These are phyloP conservation scores for Letharia columbiana DNA, from an alignment of 495 filamentous ascomycete species.

Conservation along the genomic window DNA sequence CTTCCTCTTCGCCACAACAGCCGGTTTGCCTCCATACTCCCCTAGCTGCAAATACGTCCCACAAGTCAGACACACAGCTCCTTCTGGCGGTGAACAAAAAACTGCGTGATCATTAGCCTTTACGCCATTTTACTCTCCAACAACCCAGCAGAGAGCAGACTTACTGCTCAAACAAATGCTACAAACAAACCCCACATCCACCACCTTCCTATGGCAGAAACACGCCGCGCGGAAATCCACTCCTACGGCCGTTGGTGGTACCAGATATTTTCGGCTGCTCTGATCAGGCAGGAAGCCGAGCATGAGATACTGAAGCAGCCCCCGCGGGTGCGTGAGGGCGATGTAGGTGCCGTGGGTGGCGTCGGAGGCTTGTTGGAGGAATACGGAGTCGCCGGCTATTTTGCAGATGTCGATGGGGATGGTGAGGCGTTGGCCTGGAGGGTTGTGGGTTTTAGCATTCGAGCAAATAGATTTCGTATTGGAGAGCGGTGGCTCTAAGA, in stretches of 20 bases:
- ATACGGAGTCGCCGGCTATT: conserved; percentile 77
- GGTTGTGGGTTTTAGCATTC: not conserved
- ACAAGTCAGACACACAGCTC: conserved; percentile 79
- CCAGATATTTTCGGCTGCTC: conserved; percentile 52
- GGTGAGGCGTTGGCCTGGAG: conserved; percentile 56
- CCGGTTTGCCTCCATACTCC: conserved; percentile 64
- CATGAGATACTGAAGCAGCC: conserved; percentile 85
- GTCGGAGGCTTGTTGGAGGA: conserved; percentile 88
- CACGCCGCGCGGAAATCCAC: conserved; percentile 97
- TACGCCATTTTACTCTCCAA: not conserved
- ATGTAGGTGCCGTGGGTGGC: conserved; percentile 86
- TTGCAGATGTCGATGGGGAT: conserved; percentile 89
- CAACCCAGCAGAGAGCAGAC: conserved; percentile 22
- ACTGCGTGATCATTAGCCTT: conserved; percentile 31
- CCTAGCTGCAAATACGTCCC: conserved; percentile 71
- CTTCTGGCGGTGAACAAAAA: conserved; percentile 56
- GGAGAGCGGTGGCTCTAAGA: not conserved
- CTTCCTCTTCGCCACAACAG: conserved; percentile 61
- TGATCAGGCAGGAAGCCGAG: conserved; percentile 83
- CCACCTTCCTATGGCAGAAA: conserved; percentile 87
- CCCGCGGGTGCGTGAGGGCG: conserved; percentile 52
- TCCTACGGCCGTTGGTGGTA: conserved; percentile 69
- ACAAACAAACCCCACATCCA: conserved; percentile 91
- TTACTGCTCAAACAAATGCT: conserved; percentile 84
- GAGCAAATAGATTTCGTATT: not conserved